A percentile compares a stretch with the other conserved stretches of the same genome.
phyloP scores from a whole-genome alignment of 2,329 filamentous ascomycete genomes.

The Neopestalotiopsis rosae region DNA sequence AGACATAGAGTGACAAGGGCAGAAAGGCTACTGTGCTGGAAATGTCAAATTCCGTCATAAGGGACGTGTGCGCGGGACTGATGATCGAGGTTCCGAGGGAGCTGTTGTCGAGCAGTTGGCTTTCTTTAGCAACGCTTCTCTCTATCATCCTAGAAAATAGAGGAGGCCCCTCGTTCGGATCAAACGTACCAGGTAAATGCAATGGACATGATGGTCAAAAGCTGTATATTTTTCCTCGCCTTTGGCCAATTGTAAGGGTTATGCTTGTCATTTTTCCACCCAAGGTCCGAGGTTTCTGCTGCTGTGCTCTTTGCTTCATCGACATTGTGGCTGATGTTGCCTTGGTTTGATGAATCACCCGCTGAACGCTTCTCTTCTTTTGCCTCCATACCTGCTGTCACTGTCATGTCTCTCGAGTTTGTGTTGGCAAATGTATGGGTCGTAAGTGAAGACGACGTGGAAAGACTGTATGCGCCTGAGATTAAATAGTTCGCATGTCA shows the following conservation, averaged over 20 bases:
- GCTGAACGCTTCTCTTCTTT: not conserved
- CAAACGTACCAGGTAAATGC: constrained; percentile 45
- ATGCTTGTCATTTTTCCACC: constrained; percentile 45
- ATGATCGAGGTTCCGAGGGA: constrained; percentile 61
- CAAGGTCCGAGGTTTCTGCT: constrained; percentile 11
- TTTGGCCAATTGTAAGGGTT: constrained; percentile 59
- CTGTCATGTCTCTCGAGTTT: not conserved
- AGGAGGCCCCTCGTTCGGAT: not conserved
- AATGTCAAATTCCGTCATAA: constrained; percentile 60
- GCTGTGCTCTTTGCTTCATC: not conserved
- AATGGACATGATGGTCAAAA: constrained; percentile 42
- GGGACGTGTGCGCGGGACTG: constrained; percentile 49
- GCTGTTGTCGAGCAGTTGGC: constrained; percentile 36
- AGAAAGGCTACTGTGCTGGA: constrained; percentile 62
- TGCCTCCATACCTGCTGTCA: not conserved
- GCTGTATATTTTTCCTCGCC: constrained; percentile 45
- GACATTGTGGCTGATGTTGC: not conserved
- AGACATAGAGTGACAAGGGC: constrained; percentile 62
- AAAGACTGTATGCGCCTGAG: no score
- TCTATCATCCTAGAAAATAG: constrained; percentile 10
- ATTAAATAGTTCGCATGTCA: no score
- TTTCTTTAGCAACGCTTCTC: not conserved
- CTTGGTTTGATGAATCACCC: not conserved
- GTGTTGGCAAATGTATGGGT: not conserved
- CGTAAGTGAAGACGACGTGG: no score